Base-by-base conservation (phyloP, 352 stramenopile genomes). In the Phytophthora vignae region DNA sequence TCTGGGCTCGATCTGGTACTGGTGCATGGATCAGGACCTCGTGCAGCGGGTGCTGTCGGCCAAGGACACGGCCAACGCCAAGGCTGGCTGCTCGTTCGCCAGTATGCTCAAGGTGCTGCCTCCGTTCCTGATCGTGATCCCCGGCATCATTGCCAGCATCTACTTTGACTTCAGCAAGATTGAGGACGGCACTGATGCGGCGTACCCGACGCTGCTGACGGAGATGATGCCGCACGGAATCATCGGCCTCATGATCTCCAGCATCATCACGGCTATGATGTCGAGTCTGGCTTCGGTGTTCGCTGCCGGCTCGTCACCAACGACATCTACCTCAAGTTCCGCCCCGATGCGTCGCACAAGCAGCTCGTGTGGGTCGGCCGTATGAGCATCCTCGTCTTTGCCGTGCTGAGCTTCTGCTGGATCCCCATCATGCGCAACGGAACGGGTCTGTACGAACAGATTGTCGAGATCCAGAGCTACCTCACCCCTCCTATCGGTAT, bases 191-290 rank as follows among this genome's bases (percentile, higher is more conserved):
- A 90, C 79, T 1, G 84, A 92, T 40, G 78, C 78, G n/a, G 79
- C 84, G 53, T 92, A 92, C 65, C 84, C 84, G 21, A 83, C 84
- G 9, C 46, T 92, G 54, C 64, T 92, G n/a, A 90, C 78, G 11
- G 85, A 90, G 57, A 74, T 92, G 58, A 88, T 92, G 81, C 84
- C 84, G 6, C 80, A 90, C 53, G 83, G 84, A 11, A 73, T 89
- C 12, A 81, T 88, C 54, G 84, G 84, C 0, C 66, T 92, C 56
- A 91, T 92, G 77, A 74, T 91, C 33, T 85, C 84, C 27, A 91
- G 83, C 59, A 87, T 92, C 54, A 86, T 92, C 68, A 90, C 79
- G 11, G 81, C 84, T 9, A 89, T 92, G 82, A 91, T 91, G 84
- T 87, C 84, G 42, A 87, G 80, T 72, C 66, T 91, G 27, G 82